phyloP scores from a whole-genome alignment of 495 filamentous ascomycete species.

The Tricharina praecox region DNA sequence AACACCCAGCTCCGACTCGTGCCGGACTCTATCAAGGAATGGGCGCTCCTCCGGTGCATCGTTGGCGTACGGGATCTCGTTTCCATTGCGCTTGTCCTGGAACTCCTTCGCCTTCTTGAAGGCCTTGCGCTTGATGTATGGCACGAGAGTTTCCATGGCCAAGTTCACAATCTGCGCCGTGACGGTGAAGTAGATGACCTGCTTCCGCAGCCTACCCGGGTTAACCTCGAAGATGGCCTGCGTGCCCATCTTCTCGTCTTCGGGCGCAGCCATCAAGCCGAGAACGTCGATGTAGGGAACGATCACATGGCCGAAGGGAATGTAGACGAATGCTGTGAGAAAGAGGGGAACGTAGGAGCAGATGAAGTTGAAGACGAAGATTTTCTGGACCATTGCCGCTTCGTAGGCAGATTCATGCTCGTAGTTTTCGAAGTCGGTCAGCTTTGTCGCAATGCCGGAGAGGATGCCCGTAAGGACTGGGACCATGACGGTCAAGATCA shows the following conservation, averaged over 20 bases:
- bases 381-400: slow-evolving; percentile 66
- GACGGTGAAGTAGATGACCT: slow-evolving; percentile 93
- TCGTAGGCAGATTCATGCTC: slow-evolving; percentile 51
- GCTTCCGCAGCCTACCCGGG: slow-evolving; percentile 65
- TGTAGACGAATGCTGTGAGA: slow-evolving; percentile 89
- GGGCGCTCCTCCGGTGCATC: slow-evolving; percentile 57
- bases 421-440: slow-evolving; percentile 85
- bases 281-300: slow-evolving; percentile 86
- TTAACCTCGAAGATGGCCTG: slow-evolving; percentile 63
- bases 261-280: slow-evolving; percentile 45
- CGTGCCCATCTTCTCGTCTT: background rate
- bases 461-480: slow-evolving; percentile 64
- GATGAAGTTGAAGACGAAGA: slow-evolving; percentile 94
- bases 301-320: slow-evolving; percentile 75
- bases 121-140: slow-evolving; percentile 58
- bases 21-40: slow-evolving; percentile 64
- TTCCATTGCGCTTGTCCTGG: slow-evolving; percentile 38
- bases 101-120: slow-evolving; percentile 59
- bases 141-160: slow-evolving; percentile 70
- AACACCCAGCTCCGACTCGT: slow-evolving; percentile 66
- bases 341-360: slow-evolving; percentile 87
- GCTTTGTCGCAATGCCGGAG: slow-evolving; percentile 53
- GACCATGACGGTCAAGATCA: slow-evolving; percentile 61
- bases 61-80: slow-evolving; percentile 27
- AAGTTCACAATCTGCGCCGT: slow-evolving; percentile 87